phyloP scores from a whole-genome alignment of 441 rosid genomes.

The Arabidopsis lyrata region DNA sequence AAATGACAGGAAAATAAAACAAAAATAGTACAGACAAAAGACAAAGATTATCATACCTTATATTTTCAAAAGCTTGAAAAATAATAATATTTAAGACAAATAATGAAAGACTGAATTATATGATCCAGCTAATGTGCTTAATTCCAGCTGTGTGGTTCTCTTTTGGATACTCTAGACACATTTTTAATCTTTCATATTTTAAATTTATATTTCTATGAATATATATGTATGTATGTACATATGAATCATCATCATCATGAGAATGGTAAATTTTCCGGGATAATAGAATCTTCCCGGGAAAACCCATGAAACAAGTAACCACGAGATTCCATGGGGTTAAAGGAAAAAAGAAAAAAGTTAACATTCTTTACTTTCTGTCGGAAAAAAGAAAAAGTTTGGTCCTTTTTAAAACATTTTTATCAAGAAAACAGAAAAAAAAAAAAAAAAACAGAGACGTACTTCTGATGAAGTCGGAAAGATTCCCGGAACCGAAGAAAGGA shows the following conservation, averaged over 20 bases:
- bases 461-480: conserved; percentile 71
- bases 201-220: not conserved
- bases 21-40: conserved; percentile 27
- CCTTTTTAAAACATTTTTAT: not conserved
- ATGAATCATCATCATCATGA: not conserved
- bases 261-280: not conserved
- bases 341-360: not conserved
- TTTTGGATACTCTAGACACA: conserved; percentile 4
- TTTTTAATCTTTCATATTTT: not conserved
- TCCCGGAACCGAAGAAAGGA: conserved; percentile 73
- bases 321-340: conserved; percentile 2
- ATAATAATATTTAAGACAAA: not conserved
- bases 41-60: not conserved
- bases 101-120: conserved; percentile 22
- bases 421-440: conserved; percentile 30
- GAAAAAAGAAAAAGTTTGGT: conserved; percentile 20
- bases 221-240: not conserved
- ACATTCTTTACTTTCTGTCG: conserved; percentile 36
- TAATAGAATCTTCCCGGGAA: conserved; percentile 20
- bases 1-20: conserved; percentile 14
- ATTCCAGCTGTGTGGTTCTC: conserved; percentile 37
- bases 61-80: not conserved
- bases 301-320: conserved; percentile 19
- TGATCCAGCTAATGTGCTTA: conserved; percentile 38
- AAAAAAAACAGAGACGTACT: conserved; percentile 53